Evolutionary conservation across 139 green algal species (phyloP), one percentile per base, ranked within the genome.

Genomic region (Picochlorum sp.): DNA sequence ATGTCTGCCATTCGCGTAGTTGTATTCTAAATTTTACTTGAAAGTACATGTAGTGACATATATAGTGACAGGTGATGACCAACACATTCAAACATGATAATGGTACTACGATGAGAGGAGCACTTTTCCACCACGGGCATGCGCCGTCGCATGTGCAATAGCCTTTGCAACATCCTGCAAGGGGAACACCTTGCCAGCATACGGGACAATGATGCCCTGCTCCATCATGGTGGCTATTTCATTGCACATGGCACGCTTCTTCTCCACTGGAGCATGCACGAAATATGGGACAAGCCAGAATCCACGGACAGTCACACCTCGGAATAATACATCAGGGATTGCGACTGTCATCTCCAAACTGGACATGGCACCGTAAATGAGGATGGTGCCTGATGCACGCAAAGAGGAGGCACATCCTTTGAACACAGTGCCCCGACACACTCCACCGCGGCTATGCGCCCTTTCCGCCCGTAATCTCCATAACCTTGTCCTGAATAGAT

Each of bases 391-490:
- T 15, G 28, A 45, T 21, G 41, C 7, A 15, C 70, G 56, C 20
- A 72, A 21, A 9, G 38, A 21, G 23, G 23, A 7, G 10, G 37
- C 24, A 9, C 67, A 16, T 20, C 28, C 23, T 23, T 30, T 49
- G 34, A 76, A 79, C 11, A 63, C 52, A 3, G 72, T 41, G 13
- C 73, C 77, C 58, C 73, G 28, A 82, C 67, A 50, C 69, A 71
- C 49, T 83, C 74, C 5, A 74, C 45, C 1, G 64, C 77, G 3
- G 32, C 69, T 71, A 76, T 4, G 70, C 73, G 5, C 73, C 73
- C 30, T 74, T 70, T 52, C 64, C 73, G 18, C 56, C 62, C 26
- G 73, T 79, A n/a, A 76, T 69, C 57, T 79, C 62, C 26, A 66
- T 72, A 20, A 79, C 73, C 20, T 52, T 23, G 5, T 52, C 45